Conservation (phyloP, 2,329 filamentous ascomycete species). For the Taxawa tesnikishii region DNA sequence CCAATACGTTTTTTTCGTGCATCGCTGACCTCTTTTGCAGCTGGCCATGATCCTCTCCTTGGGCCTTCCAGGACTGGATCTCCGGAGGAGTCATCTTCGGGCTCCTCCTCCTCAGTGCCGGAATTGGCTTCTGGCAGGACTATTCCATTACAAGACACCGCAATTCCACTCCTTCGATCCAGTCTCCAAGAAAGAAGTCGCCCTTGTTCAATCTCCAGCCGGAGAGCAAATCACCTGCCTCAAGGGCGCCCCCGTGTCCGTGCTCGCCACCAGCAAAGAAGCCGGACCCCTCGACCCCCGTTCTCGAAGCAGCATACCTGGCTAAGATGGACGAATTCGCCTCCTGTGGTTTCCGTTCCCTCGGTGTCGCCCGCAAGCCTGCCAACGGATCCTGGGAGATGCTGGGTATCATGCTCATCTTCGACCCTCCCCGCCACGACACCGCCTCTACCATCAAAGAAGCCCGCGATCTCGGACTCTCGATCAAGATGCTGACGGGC, state of each 20-base stretch:
- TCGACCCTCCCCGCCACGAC: constrained; percentile 18
- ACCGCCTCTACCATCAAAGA: constrained; percentile 26
- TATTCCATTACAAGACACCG: constrained; percentile 56
- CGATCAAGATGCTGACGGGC: constrained; percentile 37
- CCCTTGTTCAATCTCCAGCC: constrained; percentile 58
- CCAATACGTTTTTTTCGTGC: too few relatives aligned
- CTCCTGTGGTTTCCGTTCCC: constrained; percentile 84
- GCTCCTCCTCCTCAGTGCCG: constrained; percentile 46
- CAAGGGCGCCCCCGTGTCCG: constrained; percentile 67
- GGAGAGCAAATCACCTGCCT: constrained; percentile 60
- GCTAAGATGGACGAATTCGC: constrained; percentile 88
- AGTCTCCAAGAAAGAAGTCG: constrained; percentile 67
- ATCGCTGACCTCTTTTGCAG: too few relatives aligned
- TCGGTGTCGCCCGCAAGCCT: constrained; percentile 85
- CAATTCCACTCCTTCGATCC: constrained; percentile 71
- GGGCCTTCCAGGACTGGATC: constrained; percentile 59
- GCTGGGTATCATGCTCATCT: constrained; percentile 81
- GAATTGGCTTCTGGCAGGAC: constrained; percentile 49
- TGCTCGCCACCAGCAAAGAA: constrained; percentile 57
- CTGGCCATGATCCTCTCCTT: constrained; percentile 46
- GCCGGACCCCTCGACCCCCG: constrained; percentile 49
- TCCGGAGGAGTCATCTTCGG: constrained; percentile 47
- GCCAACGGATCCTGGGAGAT: constrained; percentile 77
- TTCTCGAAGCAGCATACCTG: constrained; percentile 70
- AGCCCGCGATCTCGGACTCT: constrained; percentile 33